Percentiles rank a stretch among this genome's conserved stretches.
Evolutionary conservation across 208 protist species (phyloP).

Genomic region (Entamoeba nuttalli): DNA sequence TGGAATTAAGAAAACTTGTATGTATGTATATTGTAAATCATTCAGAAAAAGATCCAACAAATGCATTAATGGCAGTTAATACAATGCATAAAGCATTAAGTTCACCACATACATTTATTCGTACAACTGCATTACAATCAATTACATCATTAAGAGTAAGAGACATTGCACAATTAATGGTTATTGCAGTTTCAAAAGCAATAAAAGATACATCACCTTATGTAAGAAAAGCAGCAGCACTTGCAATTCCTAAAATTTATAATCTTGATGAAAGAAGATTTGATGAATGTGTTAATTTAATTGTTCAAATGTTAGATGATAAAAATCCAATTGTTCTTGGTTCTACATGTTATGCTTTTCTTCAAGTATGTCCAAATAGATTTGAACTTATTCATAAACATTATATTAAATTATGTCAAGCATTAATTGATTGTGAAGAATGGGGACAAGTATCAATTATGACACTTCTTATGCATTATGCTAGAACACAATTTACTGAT

Average conservation of each 20-base stretch:
- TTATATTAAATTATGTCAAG: background rate
- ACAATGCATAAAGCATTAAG: background rate
- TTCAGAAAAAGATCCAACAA: background rate
- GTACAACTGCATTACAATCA: background rate
- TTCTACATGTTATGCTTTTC: background rate
- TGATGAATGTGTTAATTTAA: constrained; percentile 5
- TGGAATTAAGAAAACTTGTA: background rate
- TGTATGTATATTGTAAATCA: background rate
- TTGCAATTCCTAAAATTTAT: background rate
- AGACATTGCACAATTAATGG: constrained; percentile 14
- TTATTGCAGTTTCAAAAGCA: background rate
- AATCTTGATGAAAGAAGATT: background rate
- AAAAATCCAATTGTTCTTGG: constrained; percentile 13
- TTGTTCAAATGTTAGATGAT: background rate
- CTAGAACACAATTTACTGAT: background rate
- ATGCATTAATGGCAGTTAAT: background rate
- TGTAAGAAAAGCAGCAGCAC: background rate
- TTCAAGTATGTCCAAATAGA: background rate
- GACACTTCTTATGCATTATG: constrained; percentile 4
- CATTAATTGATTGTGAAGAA: constrained; percentile 9
- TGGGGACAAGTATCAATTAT: background rate
- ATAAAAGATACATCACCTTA: background rate
- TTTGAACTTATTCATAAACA: constrained; percentile 8
- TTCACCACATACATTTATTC: background rate
- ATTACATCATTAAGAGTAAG: background rate